Base-by-base conservation (phyloP, 805 yeast genomes). In the Candida germanica region DNA sequence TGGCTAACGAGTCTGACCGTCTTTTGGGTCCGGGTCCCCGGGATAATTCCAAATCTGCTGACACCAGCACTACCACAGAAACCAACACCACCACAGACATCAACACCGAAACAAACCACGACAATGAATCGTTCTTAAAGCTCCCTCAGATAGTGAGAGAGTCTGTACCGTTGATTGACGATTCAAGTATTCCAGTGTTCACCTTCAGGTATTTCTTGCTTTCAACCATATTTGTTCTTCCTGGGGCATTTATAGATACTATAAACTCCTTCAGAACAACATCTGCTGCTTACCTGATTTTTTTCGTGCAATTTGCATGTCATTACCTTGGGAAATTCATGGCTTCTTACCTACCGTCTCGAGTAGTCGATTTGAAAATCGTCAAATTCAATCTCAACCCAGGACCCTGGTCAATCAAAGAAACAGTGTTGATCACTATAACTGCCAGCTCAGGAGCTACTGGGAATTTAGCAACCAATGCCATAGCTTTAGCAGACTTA, bases 341-440 rank as follows among this genome's bases (percentile, higher is more conserved):
- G 31, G 75, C 79, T 0, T 46, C 36, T 15, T 51, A 48, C 0
- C 52, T 75, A 3, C 80, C 80, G 0, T 35, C 47, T 7, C 56
- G 49, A 35, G 39, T 33, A 10, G 38, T 62, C 6, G 35, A 33
- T 10, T 25, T 38, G 3, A 19, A 26, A 15, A 34, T 49, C 5
- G 37, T 59, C 5, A 35, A 42, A 17, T 43, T 52, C 29, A 57
- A 58, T 35, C 46, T 71, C 33, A 74, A 75, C 39, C 80, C 80
- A 0, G 74, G 77, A 2, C 79, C 80, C 0, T 75, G 79, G 79
- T 56, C 75, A 4, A 65, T 75, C 28, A 73, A 74, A 39, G 80
- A 75, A 46, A 65, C 78, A 6, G 70, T 75, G 22, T 38, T 80
- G 59, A 64, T 76, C 24, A 69, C 77, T 6, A 58, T 73, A 20